Percentiles rank a stretch among this genome's conserved stretches.
Conservation (phyloP, 2,329 filamentous ascomycete genomes). For the Cytospora leucostoma region DNA sequence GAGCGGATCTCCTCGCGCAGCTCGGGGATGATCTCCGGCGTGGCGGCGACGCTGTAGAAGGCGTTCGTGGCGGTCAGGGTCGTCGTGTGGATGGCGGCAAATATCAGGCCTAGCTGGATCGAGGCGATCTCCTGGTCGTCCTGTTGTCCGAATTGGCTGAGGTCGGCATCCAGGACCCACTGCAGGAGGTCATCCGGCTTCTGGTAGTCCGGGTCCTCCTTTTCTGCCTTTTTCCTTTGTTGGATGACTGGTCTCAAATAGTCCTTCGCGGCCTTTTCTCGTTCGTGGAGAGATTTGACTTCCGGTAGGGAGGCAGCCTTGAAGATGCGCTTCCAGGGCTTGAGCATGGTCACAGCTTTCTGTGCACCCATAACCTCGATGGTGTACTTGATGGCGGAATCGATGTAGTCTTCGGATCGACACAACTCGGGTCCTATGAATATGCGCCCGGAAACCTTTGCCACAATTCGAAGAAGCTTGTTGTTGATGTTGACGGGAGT, state of each 20-base stretch:
- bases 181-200: slow-evolving; percentile 51
- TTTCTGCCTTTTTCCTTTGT: slow-evolving; percentile 33
- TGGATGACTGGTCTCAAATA: slow-evolving; percentile 42
- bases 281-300: slow-evolving; percentile 37
- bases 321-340: slow-evolving; percentile 39
- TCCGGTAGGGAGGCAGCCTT: slow-evolving; percentile 37
- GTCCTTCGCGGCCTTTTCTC: slow-evolving; percentile 37
- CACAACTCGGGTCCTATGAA: slow-evolving; percentile 52
- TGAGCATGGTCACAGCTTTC: slow-evolving; percentile 34
- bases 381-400: slow-evolving; percentile 51
- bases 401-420: slow-evolving; percentile 46
- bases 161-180: slow-evolving; percentile 46
- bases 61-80: slow-evolving; percentile 48
- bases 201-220: slow-evolving; percentile 28
- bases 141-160: slow-evolving; percentile 38
- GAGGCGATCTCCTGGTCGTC: slow-evolving; percentile 42
- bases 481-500: slow-evolving; percentile 43
- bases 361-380: slow-evolving; percentile 43
- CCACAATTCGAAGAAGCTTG: slow-evolving; percentile 47
- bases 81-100: slow-evolving; percentile 56
- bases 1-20: slow-evolving; percentile 53
- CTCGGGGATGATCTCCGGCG: slow-evolving; percentile 51
- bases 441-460: slow-evolving; percentile 47
- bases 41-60: slow-evolving; percentile 53
- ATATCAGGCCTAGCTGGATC: slow-evolving; percentile 46